Evolutionary conservation across 1,284 basidiomycete species (phyloP), one percentile per base, ranked within the genome.

Genomic region (Trichosporon asahii): DNA sequence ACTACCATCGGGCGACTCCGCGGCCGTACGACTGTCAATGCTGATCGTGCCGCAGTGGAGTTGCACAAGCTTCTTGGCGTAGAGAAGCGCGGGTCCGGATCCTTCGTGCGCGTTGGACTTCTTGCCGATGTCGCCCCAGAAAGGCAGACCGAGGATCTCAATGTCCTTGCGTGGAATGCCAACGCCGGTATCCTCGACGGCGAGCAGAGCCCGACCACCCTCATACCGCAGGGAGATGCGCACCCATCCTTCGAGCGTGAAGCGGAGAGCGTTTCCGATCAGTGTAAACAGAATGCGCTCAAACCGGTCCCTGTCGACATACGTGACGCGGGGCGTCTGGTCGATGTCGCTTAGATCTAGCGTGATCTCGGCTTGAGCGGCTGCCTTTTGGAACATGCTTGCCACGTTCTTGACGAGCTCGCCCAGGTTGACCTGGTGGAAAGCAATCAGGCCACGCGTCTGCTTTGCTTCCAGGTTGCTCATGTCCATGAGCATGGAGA

Each of bases 401-500:
- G 84, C 82, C 0, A 86, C 76, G 68, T 85, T 83, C 14, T 75
- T 68, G 0, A 83, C 85, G 40, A 84, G 65, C 0, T 69, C 44
- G 9, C 83, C 82, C n/a, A 85, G 76, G 33, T 82, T 77, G 27
- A 83, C 77, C 0, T 76, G 80, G 12, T 77, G 69, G 75, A 82
- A 85, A 1, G 78, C 76, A 4, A 80, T 82, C 11, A 78, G 49
- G 11, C 79, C 70, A 9, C 80, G 79, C 3, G 79, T 79, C 70
- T 83, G 81, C 11, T 82, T 70, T 4, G 79, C 76, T 6, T 57
- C 53, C 11, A 57, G 53, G 25, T 57, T 57, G 44, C 75, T 77
- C 31, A 82, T 80, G 67, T 83, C 80, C 80, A 83, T 82, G 60
- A 83, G 71, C 11, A 79, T 79, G 5, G 79, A 78, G n/a, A 83